phyloP scores from a whole-genome alignment of 2,329 filamentous ascomycete species.

The Fusarium sp. region DNA sequence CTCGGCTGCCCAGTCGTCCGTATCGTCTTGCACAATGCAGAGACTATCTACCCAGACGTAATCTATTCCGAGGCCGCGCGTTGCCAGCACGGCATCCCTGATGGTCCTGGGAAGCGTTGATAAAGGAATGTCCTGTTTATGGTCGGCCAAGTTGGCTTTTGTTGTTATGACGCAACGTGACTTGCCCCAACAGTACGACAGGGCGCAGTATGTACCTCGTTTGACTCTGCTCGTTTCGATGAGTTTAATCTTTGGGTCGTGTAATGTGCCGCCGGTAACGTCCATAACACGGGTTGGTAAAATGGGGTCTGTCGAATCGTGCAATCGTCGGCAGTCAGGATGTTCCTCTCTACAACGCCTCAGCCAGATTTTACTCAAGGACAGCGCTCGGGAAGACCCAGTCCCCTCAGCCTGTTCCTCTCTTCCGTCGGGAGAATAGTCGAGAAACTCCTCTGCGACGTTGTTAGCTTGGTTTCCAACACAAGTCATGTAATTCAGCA shows the following conservation, averaged over 20 bases:
- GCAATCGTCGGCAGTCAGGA: neutral
- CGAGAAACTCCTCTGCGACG: neutral
- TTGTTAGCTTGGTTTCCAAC: neutral
- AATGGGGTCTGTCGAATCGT: neutral
- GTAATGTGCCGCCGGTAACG: neutral
- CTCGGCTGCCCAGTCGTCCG: constrained; percentile 6
- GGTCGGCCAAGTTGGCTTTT: neutral
- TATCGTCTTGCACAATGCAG: constrained; percentile 19
- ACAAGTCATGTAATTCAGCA: neutral
- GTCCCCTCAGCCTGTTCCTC: neutral
- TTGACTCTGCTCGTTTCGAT: neutral
- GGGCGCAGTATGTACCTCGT: neutral
- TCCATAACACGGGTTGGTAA: neutral
- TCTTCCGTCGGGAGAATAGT: neutral
- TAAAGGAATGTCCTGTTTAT: neutral
- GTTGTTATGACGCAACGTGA: neutral
- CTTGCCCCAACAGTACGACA: neutral
- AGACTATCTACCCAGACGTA: constrained; percentile 23
- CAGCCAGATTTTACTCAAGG: neutral
- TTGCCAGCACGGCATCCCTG: neutral
- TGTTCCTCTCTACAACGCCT: neutral
- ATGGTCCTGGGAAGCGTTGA: constrained; percentile 3
- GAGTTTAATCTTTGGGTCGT: neutral
- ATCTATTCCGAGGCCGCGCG: neutral
- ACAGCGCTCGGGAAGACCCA: neutral